Conservation (phyloP, 441 rosid species). For the Oxalis stricta region DNA sequence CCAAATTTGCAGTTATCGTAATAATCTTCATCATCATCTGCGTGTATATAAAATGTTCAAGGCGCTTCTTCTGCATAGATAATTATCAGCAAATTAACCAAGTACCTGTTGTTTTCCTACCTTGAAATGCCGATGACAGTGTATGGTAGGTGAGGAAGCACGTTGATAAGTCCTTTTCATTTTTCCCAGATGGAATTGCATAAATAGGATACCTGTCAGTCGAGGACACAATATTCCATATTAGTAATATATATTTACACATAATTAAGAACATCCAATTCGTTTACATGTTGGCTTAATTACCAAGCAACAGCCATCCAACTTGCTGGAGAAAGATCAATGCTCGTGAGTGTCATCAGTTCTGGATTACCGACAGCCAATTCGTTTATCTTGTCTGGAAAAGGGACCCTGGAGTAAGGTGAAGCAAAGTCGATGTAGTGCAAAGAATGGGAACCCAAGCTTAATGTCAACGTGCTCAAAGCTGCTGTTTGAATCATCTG, state of each 20-base stretch:
- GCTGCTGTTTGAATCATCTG: conserved; percentile 45
- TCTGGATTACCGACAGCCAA: conserved; percentile 32
- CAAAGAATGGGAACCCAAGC: conserved; percentile 41
- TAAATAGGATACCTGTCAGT: conserved; percentile 64
- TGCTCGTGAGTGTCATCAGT: conserved; percentile 42
- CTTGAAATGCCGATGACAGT: conserved; percentile 64
- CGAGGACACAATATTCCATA: not conserved
- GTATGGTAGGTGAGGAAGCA: conserved; percentile 70
- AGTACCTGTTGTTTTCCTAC: conserved; percentile 16
- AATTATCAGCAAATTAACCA: too few relatives aligned
- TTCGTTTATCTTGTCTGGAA: conserved; percentile 36
- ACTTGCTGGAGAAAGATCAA: conserved; percentile 76
- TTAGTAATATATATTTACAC: not conserved
- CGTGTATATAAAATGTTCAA: not conserved
- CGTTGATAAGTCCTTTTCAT: conserved; percentile 48
- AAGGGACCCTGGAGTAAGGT: conserved; percentile 53
- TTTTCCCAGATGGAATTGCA: conserved; percentile 43
- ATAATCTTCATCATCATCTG: conserved; percentile 22
- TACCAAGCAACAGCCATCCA: conserved; percentile 88
- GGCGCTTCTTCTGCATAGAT: too few relatives aligned
- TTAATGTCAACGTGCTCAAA: conserved; percentile 14
- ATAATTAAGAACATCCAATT: not conserved
- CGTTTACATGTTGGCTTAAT: not conserved
- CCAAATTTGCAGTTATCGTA: conserved; percentile 1
- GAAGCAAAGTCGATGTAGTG: conserved; percentile 37